phyloP scores from a whole-genome alignment of 805 yeast genomes.

The Ascoidea rubescens region DNA sequence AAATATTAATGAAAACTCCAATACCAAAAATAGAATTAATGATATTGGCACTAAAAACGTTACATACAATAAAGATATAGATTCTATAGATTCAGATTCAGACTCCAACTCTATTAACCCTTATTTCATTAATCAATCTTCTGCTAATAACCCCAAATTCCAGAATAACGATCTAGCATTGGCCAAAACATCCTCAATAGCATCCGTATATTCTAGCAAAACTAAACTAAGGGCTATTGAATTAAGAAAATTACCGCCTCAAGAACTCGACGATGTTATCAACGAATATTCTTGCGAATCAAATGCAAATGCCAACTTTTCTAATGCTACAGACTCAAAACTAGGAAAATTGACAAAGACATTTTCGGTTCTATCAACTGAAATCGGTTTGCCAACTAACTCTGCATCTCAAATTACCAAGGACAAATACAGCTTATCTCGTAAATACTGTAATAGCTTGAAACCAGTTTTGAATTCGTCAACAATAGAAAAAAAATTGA shows the following conservation, averaged over 20 bases:
- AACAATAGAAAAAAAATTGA: not conserved
- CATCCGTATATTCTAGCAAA: not conserved
- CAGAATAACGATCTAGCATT: not conserved
- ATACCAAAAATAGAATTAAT: not conserved
- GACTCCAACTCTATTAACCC: not conserved
- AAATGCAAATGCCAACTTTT: not conserved
- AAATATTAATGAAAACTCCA: not conserved
- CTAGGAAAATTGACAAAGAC: not conserved
- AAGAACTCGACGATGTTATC: conserved; percentile 30
- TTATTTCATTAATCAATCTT: not conserved
- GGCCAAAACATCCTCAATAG: not conserved
- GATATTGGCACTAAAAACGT: not conserved
- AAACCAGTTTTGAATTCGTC: not conserved
- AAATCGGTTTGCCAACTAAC: conserved; percentile 13
- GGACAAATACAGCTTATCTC: not conserved
- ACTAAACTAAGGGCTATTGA: conserved; percentile 9
- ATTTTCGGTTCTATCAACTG: conserved; percentile 18
- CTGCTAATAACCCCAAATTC: not conserved
- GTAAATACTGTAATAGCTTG: no score
- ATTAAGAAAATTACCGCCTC: conserved; percentile 20
- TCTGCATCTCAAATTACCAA: not conserved
- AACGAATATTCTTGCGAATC: conserved; percentile 19
- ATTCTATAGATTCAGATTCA: not conserved
- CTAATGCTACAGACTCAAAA: not conserved
- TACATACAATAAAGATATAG: not conserved